Evolutionary conservation across 1,284 basidiomycete species (phyloP), one percentile per base, ranked within the genome.

Genomic region (Puccinia sorghi): DNA sequence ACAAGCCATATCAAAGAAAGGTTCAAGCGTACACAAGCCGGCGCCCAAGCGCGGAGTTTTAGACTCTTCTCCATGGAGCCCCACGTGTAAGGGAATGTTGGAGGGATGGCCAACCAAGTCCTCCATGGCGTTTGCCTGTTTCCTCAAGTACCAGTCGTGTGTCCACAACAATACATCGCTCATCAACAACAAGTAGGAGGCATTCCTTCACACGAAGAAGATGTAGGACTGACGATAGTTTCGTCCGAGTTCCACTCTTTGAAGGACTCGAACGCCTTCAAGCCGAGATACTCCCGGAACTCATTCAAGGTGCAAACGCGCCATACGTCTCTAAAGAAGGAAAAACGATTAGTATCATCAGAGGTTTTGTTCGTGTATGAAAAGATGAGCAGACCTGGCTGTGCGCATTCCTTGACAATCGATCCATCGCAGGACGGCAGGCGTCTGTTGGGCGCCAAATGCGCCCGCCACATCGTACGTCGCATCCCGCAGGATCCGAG

Each of bases 401-500:
- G 67, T 78, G 20, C 76, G 76, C 76, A 78, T 78, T 64, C 76
- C 76, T 78, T 70, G 54, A 54, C 76, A 78, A 48, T 78, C 76
- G 56, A 78, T 57, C 76, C 76, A 78, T 71, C 56, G 70, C 13
- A 78, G 43, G 4, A 63, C 66, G 13, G 67, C 76, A 6, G 76
- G 76, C 27, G 59, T 52, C 17, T 71, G 52, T 1, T 59, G 76
- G 13, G 76, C 76, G n/a, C 67, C 67, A 69, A 78, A 78, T 8
- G 76, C 54, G 11, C 76, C 76, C 22, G 76, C 76, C n/a, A 78
- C 67, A 46, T 78, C 76, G 56, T 78, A 25, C 9, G 67, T 78
- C 43, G 76, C 22, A 41, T 78, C 76, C 48, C 56, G 48, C 27
- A 78, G 56, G 57, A 78, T 59, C 25, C 59, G 56, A 17, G 76